phyloP scores from a whole-genome alignment of 2,329 filamentous ascomycete genomes.

The Gyromitra esculenta region DNA sequence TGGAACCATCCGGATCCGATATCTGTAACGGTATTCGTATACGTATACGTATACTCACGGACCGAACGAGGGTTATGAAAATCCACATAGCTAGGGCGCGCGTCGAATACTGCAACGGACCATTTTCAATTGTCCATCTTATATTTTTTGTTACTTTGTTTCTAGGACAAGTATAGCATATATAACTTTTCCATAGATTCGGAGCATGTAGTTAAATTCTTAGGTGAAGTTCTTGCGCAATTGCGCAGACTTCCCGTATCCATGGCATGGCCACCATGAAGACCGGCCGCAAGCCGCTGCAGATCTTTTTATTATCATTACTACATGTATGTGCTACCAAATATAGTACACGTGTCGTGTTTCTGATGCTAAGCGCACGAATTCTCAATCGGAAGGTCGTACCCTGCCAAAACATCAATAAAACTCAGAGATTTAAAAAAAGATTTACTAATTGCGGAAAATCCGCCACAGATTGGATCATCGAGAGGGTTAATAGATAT shows the following conservation, averaged over 20 bases:
- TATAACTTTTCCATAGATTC: background rate
- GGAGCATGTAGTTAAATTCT: background rate
- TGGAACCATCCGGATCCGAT: background rate
- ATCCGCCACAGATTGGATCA: background rate
- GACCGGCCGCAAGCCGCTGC: background rate
- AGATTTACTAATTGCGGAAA: background rate
- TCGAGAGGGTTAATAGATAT: background rate
- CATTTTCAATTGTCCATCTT: too few relatives aligned
- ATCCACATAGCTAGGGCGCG: too few relatives aligned
- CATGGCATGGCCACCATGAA: background rate
- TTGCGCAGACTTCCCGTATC: background rate
- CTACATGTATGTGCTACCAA: background rate
- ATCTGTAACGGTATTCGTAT: background rate
- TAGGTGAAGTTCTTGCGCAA: too few relatives aligned
- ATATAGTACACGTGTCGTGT: conserved; percentile 13
- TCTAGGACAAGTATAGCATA: too few relatives aligned
- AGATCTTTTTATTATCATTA: background rate
- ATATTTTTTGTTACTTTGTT: too few relatives aligned
- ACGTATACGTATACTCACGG: background rate
- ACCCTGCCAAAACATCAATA: background rate
- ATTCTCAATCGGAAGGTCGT: background rate
- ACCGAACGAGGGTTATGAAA: background rate
- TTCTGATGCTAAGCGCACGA: background rate
- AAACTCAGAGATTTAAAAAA: too few relatives aligned
- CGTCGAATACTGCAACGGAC: too few relatives aligned